phyloP scores from a whole-genome alignment of 2,329 filamentous ascomycete genomes.

The Arthroderma sp. region DNA sequence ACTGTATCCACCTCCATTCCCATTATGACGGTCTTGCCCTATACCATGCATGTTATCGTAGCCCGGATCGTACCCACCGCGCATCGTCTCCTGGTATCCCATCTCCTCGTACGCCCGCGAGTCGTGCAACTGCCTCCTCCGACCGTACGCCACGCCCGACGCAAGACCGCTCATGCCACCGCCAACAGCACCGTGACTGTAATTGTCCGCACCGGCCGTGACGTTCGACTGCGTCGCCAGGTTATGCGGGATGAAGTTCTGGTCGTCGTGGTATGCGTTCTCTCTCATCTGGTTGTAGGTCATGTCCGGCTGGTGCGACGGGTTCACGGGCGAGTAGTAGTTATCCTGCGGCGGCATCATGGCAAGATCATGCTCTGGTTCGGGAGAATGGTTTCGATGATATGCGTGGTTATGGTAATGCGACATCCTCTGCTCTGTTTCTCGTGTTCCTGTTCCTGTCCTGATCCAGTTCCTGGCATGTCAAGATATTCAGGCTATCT shows the following conservation, averaged over 20 bases:
- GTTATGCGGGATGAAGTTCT: constrained; percentile 17
- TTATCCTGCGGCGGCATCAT: background rate
- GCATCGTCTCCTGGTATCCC: constrained; percentile 52
- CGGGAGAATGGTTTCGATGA: background rate
- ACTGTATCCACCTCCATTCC: background rate
- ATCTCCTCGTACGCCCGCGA: constrained; percentile 44
- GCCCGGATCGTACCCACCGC: constrained; percentile 24
- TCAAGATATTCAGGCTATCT: background rate
- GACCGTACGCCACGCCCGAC: constrained; percentile 48
- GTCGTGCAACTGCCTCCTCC: background rate
- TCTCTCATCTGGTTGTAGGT: background rate
- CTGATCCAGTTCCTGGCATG: background rate
- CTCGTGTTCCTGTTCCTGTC: background rate
- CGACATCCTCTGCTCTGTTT: background rate
- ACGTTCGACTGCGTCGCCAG: constrained; percentile 23
- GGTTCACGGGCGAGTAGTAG: constrained; percentile 1
- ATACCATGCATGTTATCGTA: background rate
- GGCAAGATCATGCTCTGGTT: background rate
- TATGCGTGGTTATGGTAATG: background rate
- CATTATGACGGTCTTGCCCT: background rate
- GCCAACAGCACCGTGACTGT: constrained; percentile 44
- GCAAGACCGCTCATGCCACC: constrained; percentile 43
- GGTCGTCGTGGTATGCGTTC: background rate
- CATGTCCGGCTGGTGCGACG: background rate
- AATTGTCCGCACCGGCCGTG: constrained; percentile 50